A percentile compares a stretch with the other conserved stretches of the same genome.
These are phyloP conservation scores for Clohesyomyces aquaticus DNA, from an alignment of 495 filamentous ascomycete species.

Conservation along the genomic window DNA sequence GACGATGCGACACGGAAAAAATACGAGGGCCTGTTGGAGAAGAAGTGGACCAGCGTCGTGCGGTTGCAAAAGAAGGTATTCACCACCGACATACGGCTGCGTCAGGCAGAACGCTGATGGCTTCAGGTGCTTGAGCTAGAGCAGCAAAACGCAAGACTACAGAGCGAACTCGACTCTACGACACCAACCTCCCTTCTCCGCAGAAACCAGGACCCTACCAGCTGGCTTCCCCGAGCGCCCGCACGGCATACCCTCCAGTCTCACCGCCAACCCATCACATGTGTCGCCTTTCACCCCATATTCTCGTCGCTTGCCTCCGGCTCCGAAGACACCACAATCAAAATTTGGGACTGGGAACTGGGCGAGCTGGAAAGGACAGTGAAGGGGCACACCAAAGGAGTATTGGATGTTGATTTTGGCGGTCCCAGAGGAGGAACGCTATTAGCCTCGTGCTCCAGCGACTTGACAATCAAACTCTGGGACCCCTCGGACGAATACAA, in stretches of 20 bases:
- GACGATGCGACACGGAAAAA: constrained; percentile 79
- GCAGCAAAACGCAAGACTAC: constrained; percentile 66
- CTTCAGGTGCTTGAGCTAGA: constrained; percentile 92
- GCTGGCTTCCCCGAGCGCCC: constrained; percentile 83
- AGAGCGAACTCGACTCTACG: constrained; percentile 79
- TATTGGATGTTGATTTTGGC: constrained; percentile 89
- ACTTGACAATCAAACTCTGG: constrained; percentile 96
- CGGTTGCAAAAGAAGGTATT: constrained; percentile 86
- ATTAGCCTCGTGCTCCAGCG: constrained; percentile 86
- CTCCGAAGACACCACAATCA: constrained; percentile 85
- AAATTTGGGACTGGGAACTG: constrained; percentile 98
- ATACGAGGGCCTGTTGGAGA: constrained; percentile 87
- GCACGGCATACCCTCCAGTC: constrained; percentile 82
- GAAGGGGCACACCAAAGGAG: constrained; percentile 90
- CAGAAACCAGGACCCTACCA: constrained; percentile 79
- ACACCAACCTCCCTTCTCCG: constrained; percentile 82
- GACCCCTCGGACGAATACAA: constrained; percentile 94
- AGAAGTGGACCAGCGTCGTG: constrained; percentile 95
- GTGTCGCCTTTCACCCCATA: constrained; percentile 91
- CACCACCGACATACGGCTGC: neutral
- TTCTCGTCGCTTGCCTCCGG: constrained; percentile 91
- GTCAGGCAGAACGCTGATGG: neutral
- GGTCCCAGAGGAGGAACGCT: constrained; percentile 84
- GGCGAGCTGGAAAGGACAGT: constrained; percentile 90
- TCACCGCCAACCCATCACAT: constrained; percentile 80